Base-by-base conservation (phyloP, 164 flowering plant genomes). In the Cinnamomum chago region DNA sequence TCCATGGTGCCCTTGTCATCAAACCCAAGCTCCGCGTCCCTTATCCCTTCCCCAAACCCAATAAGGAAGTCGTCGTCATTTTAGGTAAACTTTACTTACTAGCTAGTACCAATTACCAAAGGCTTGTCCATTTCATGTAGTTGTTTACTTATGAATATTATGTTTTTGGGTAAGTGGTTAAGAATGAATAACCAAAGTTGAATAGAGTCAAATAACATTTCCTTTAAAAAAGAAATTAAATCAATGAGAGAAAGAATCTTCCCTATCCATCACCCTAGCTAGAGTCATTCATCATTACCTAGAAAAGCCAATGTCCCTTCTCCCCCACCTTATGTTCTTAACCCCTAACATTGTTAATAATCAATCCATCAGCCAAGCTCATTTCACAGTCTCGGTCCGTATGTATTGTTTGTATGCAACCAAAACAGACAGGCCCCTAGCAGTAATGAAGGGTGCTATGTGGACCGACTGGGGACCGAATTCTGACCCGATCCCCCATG, bases 1-100 rank as follows among this genome's bases (percentile, higher is more conserved):
- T 92, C 25, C 92, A 92, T 30, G 97, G 97, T 12, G 95, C 86
- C 76, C 68, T 92, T 3, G 94, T 92, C 73, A 85, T 92, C 76
- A 81, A 90, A 75, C 97, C 95, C 2, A 90, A 90, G 82, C 89
- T 50, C 13, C 89, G 88, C 0, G 89, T 88, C 7, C 74, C 78
- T 20, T 74, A 74, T 67, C 97, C 97, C 3, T 92, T 90, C 71
- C 94, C 92, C 0, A 81, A 76, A 18, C 97, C 97, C 33, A 33
- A 88, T 68, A 82, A 90, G 70, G 97, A 92, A 84, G 80, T 76
- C 0, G 86, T 88, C 22, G 75, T 92, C 25, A 68, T 92, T 9
- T 58, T 92, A 66, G 92, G 97, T 87, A n/a, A 75, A 18, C 13
- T 66, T 52, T 15, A 55, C 5, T 14, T 15, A 3, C 15, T 55